phyloP scores from a whole-genome alignment of 257 asterid genomes.

The Plantago elongata region DNA sequence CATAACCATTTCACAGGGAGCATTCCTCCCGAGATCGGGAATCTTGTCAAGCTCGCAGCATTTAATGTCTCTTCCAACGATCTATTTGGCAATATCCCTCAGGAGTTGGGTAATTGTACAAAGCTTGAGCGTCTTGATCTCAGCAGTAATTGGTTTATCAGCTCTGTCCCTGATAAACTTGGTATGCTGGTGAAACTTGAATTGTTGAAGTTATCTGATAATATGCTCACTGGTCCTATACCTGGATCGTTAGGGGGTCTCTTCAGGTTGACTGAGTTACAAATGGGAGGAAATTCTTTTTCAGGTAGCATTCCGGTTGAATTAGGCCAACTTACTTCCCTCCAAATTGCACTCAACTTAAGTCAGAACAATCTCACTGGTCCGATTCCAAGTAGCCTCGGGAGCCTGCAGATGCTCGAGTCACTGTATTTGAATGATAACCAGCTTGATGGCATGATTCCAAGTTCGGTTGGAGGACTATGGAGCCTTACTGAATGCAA shows the following conservation, averaged over 20 bases:
- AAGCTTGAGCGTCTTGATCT: constrained; percentile 88
- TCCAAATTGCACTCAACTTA: constrained; percentile 73
- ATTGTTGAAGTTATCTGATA: constrained; percentile 67
- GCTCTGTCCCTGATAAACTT: constrained; percentile 50
- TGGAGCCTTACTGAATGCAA: constrained; percentile 70
- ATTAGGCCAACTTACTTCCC: constrained; percentile 62
- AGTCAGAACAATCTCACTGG: constrained; percentile 68
- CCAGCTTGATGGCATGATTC: constrained; percentile 73
- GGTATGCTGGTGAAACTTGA: constrained; percentile 76
- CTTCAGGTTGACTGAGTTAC: constrained; percentile 59
- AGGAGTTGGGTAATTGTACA: constrained; percentile 60
- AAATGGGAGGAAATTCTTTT: constrained; percentile 77
- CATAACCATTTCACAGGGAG: constrained; percentile 57
- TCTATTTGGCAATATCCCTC: constrained; percentile 57
- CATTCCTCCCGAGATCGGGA: constrained; percentile 77
- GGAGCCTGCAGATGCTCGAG: constrained; percentile 78
- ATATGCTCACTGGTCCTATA: constrained; percentile 46
- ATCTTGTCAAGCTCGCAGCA: constrained; percentile 67
- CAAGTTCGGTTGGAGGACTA: constrained; percentile 58
- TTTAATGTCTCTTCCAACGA: constrained; percentile 68
- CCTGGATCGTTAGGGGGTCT: constrained; percentile 68
- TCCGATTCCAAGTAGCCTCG: constrained; percentile 52
- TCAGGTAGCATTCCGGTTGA: constrained; percentile 63
- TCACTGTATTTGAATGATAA: constrained; percentile 67
- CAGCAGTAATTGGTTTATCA: constrained; percentile 55